Conservation (phyloP, 495 filamentous ascomycete species). For the Tuber umbilicatum region DNA sequence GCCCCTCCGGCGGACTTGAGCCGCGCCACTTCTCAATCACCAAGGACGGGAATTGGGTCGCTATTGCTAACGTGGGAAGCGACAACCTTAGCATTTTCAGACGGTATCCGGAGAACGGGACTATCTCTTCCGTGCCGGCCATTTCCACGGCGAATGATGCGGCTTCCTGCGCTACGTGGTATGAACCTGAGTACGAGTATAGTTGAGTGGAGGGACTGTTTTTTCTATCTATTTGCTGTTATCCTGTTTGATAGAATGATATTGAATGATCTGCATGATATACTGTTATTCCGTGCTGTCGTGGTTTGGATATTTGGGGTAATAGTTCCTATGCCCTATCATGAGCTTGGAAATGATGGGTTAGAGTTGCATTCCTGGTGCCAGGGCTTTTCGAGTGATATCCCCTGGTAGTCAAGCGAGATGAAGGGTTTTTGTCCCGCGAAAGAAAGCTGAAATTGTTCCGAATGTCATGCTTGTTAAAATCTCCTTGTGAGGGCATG, state of each 20-base stretch:
- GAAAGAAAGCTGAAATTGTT: not conserved
- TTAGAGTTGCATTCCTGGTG: not conserved
- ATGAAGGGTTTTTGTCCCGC: not conserved
- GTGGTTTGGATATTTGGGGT: not conserved
- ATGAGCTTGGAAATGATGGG: not conserved
- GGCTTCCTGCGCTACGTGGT: not conserved
- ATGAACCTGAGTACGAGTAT: not conserved
- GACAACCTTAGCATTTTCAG: not conserved
- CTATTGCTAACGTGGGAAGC: not conserved
- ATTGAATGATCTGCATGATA: not conserved
- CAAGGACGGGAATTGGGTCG: conserved; percentile 5
- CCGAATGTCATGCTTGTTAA: too few relatives aligned
- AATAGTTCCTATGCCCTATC: not conserved
- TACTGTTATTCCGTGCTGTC: not conserved
- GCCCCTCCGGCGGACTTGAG: conserved; percentile 53
- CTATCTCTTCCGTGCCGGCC: not conserved
- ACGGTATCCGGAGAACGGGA: not conserved
- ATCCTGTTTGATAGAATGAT: not conserved
- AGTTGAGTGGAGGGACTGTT: not conserved
- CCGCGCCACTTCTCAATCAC: conserved; percentile 57
- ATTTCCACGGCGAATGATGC: not conserved
- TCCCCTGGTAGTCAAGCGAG: not conserved
- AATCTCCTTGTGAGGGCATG: too few relatives aligned
- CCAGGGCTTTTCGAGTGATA: not conserved
- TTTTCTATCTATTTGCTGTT: not conserved